phyloP scores from a whole-genome alignment of 202 grass and related monocot genomes.

The Schoenoplectus triqueter region DNA sequence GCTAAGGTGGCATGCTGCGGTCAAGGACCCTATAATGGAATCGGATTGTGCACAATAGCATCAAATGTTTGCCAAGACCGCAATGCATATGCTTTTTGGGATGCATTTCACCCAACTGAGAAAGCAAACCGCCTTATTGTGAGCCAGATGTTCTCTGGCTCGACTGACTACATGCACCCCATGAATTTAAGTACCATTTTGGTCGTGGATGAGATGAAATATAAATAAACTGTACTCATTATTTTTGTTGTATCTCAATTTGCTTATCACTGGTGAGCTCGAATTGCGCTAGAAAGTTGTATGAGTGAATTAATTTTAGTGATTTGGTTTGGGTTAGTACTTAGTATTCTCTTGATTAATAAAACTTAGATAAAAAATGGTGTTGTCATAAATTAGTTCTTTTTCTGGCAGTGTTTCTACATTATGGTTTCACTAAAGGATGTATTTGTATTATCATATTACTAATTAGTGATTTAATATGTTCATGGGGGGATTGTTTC shows the following conservation, averaged over 20 bases:
- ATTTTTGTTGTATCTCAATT: neutral
- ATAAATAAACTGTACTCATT: neutral
- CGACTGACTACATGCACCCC: constrained; percentile 81
- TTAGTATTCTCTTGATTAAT: constrained; percentile 15
- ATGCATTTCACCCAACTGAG: constrained; percentile 90
- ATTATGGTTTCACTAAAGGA: constrained; percentile 14
- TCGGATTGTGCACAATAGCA: constrained; percentile 74
- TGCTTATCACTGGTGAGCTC: constrained; percentile 34
- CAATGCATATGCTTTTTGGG: constrained; percentile 84
- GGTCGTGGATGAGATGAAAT: constrained; percentile 59
- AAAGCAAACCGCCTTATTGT: constrained; percentile 91
- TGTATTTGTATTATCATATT: constrained; percentile 5
- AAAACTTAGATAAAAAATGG: constrained; percentile 29
- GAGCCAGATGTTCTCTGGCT: constrained; percentile 71
- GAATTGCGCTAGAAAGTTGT: neutral
- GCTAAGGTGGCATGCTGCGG: constrained; percentile 95
- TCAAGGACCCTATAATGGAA: constrained; percentile 91
- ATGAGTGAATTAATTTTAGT: neutral
- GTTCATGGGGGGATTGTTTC: neutral
- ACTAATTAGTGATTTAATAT: neutral
- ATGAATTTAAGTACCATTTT: constrained; percentile 95
- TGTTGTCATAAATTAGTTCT: constrained; percentile 1
- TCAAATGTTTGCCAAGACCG: constrained; percentile 81
- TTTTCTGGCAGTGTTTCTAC: neutral
- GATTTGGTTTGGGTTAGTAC: neutral